Conservation (phyloP, 2,329 filamentous ascomycete genomes). For the Penicillium occitanis region DNA sequence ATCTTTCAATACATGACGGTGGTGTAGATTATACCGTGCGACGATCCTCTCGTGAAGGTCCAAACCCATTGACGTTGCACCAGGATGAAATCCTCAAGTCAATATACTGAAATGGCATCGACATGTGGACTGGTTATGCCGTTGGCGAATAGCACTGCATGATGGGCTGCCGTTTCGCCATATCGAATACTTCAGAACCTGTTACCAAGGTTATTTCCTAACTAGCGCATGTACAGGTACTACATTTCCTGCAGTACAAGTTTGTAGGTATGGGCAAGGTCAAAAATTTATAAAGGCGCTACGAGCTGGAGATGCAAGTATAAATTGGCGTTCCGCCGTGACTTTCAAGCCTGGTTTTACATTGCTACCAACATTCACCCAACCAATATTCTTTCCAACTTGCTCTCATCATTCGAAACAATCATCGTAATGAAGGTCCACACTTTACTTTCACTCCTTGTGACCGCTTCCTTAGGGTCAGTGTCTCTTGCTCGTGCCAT, state of each 20-base stretch:
- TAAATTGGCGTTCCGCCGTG: neutral
- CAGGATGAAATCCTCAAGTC: neutral
- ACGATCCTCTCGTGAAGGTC: neutral
- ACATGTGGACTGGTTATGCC: neutral
- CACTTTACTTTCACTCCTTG: neutral
- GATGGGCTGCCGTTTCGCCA: neutral
- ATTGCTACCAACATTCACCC: neutral
- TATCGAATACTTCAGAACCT: neutral
- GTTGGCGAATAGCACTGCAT: neutral
- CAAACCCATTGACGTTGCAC: neutral
- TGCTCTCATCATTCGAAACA: neutral
- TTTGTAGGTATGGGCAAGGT: neutral
- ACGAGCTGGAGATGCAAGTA: neutral
- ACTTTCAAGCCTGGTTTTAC: neutral
- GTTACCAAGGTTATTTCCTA: neutral
- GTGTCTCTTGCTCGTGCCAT: neutral
- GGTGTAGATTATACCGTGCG: neutral
- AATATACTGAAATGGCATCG: neutral
- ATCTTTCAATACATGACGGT: neutral
- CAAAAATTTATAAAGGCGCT: neutral
- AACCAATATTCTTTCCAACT: neutral
- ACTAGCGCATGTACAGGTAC: neutral
- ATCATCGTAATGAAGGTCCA: neutral
- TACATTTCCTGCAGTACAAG: neutral
- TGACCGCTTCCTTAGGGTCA: neutral